Conservation (phyloP, 2,329 filamentous ascomycete genomes). For the Paecilomyces fulvus region DNA sequence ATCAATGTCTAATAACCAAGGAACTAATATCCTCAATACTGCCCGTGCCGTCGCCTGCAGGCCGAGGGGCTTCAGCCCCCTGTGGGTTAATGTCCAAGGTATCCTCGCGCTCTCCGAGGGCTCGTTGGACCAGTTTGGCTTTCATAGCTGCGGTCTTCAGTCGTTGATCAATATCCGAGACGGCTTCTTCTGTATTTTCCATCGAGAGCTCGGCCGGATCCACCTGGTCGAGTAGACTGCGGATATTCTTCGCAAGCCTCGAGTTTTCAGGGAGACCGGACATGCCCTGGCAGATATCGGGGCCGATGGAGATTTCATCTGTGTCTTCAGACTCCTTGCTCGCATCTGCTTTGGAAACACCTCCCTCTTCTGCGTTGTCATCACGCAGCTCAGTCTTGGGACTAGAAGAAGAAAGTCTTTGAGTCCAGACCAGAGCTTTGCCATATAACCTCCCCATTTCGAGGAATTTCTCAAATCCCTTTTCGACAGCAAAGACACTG, state of each 20-base stretch:
- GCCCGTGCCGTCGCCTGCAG: slow-evolving; percentile 27
- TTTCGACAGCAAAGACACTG: slow-evolving; percentile 80
- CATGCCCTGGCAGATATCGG: slow-evolving; percentile 30
- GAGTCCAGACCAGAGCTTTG: slow-evolving; percentile 74
- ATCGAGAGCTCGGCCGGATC: slow-evolving; percentile 71
- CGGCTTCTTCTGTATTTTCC: slow-evolving; percentile 77
- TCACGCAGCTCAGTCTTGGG: slow-evolving; percentile 7
- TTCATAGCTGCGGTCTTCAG: slow-evolving; percentile 77
- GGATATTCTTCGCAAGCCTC: slow-evolving; percentile 68
- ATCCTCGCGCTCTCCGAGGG: slow-evolving; percentile 44
- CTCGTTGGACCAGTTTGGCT: slow-evolving; percentile 72
- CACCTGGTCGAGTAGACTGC: slow-evolving; percentile 64
- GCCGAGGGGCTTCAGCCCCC: slow-evolving; percentile 19
- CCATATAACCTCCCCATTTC: slow-evolving; percentile 72
- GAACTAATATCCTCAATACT: slow-evolving; percentile 43
- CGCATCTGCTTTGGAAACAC: neutral
- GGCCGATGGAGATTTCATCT: slow-evolving; percentile 14
- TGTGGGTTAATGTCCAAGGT: slow-evolving; percentile 16
- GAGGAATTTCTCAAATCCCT: slow-evolving; percentile 86
- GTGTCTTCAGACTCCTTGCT: neutral
- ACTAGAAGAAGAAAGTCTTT: slow-evolving; percentile 47
- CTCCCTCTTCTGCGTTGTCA: neutral
- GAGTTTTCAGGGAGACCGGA: slow-evolving; percentile 46
- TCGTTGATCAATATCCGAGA: slow-evolving; percentile 85
- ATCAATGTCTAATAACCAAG: slow-evolving; percentile 31